Percentiles rank a stretch among this genome's conserved stretches.
These are phyloP conservation scores for Cyclotella atomus DNA, from an alignment of 108 stramenopile genomes.

Conservation along the genomic window DNA sequence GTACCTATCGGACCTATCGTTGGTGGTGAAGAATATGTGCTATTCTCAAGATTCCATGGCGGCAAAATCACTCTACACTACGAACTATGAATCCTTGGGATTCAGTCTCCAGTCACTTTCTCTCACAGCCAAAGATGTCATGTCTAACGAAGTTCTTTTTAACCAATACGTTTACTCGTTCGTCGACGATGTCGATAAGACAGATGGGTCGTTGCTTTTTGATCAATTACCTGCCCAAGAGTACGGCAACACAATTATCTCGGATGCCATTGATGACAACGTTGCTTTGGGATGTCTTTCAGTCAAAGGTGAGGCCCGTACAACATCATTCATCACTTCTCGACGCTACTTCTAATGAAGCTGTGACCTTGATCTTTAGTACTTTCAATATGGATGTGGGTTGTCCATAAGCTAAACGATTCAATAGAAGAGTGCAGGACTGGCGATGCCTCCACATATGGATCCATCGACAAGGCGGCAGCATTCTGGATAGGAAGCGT, in stretches of 20 bases:
- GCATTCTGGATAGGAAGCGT: slow-evolving; percentile 80
- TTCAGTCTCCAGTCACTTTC: slow-evolving; percentile 39
- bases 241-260: slow-evolving; percentile 74
- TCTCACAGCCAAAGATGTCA: slow-evolving; percentile 47
- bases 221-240: slow-evolving; percentile 45
- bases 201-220: slow-evolving; percentile 47
- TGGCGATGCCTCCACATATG: slow-evolving; percentile 46
- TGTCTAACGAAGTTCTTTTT: slow-evolving; percentile 74
- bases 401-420: slow-evolving; percentile 66
- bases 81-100: slow-evolving; percentile 22
- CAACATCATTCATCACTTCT: slow-evolving; percentile 55
- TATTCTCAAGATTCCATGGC: slow-evolving; percentile 3
- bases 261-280: slow-evolving; percentile 59
- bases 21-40: slow-evolving; percentile 24
- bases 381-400: slow-evolving; percentile 83
- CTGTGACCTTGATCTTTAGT: slow-evolving; percentile 22
- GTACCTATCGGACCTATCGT: slow-evolving; percentile 3
- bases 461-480: slow-evolving; percentile 76
- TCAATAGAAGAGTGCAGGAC: slow-evolving; percentile 60
- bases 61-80: slow-evolving; percentile 15
- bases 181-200: slow-evolving; percentile 53
- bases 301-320: slow-evolving; percentile 21
- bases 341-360: no score
- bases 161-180: slow-evolving; percentile 71
- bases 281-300: slow-evolving; percentile 22